Base-by-base conservation (phyloP, 176 grass and related monocot species). In the Raddia distichophylla region DNA sequence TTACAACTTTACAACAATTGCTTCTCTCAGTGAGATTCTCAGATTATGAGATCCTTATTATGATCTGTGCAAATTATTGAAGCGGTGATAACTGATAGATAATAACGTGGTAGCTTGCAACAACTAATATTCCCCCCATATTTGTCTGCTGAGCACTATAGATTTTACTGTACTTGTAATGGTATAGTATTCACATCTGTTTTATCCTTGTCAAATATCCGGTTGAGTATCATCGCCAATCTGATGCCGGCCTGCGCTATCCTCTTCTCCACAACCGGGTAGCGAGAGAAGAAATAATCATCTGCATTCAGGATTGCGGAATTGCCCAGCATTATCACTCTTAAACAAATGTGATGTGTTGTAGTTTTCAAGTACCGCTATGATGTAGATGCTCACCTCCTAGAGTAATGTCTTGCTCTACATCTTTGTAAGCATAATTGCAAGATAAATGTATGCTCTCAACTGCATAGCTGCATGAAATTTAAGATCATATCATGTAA, bases 391-490 rank as follows among this genome's bases (percentile, higher is more conserved):
- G 64, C 47, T 78, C 73, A 95, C 96, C 96, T 78, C 54, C 79
- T 69, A 99, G 68, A 51, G 93, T 95, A 44, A 82, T 68, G 85
- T 88, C 48, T 53, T 99, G 89, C 60, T 91, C 87, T 3, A 91
- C 96, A 80, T 99, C 93, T 83, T 93, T 93, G 60, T 95, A 99
- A 22, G 93, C 96, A 51, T 99, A 99, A 61, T 87, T 80, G 67
- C 96, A 99, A 17, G 96, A 34, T 46, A 95, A 67, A 20, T 82
- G 32, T 78, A 93, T 95, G 85, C 96, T 93, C 84, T 99, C 96
- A 9, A 86, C 69, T 7, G 91, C 96, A 33, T 95, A 99, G 67
- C 96, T 99, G 89, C 65, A 53, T 12, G 22, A 12, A 8, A 32
- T 2, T 70, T 17, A 47, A 73, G 46, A 52, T 64, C 71, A 76